Evolutionary conservation across 352 stramenopile genomes (phyloP).

Genomic region (Albugo candida): DNA sequence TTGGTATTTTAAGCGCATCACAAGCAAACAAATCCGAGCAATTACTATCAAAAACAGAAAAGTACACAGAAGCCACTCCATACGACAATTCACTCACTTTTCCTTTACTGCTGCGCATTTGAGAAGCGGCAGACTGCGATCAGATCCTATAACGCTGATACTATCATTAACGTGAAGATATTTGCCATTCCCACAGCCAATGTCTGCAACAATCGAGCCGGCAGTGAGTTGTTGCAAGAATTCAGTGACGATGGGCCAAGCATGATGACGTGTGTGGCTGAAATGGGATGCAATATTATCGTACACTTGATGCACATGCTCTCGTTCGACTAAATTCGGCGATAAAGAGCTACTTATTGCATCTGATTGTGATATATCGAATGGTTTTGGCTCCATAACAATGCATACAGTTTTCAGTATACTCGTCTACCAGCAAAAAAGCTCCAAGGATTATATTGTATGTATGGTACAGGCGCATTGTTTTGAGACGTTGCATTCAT

Average conservation of each 20-base stretch:
- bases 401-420: no score
- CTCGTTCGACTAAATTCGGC: constrained; percentile 21
- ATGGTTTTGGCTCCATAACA: no score
- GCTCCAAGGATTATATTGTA: no score
- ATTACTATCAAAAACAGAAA: neutral
- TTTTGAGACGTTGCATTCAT: no score
- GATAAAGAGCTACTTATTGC: no score
- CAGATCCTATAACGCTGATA: constrained; percentile 43
- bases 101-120: constrained; percentile 15
- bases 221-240: constrained; percentile 26
- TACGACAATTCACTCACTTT: constrained; percentile 14
- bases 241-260: constrained; percentile 52
- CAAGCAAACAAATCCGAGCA: constrained; percentile 47
- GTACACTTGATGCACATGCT: constrained; percentile 76
- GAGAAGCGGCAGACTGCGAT: constrained; percentile 63
- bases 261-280: constrained; percentile 62
- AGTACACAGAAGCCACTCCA: neutral
- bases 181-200: constrained; percentile 74
- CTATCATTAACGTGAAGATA: constrained; percentile 42
- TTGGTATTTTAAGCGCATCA: constrained; percentile 40
- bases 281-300: constrained; percentile 71
- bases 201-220: constrained; percentile 43
- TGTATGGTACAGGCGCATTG: no score
- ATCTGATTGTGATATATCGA: no score
- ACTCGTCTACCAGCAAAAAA: no score